Evolutionary conservation across 1,139 yeast genomes (phyloP).

Genomic region (Suhomyces kunorum): DNA sequence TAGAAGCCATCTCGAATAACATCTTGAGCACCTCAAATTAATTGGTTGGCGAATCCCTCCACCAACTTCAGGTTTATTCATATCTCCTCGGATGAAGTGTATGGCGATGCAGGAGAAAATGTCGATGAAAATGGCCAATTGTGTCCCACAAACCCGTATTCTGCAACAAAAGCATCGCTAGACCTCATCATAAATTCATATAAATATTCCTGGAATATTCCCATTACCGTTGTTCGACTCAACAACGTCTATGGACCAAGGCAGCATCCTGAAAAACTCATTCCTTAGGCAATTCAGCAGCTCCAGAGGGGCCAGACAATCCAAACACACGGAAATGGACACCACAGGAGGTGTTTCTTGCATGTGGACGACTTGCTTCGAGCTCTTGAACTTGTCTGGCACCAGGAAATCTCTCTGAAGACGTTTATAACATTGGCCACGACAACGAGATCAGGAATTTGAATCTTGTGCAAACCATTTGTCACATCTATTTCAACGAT

Average conservation of each 20-base stretch:
- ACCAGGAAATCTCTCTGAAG: conserved; percentile 24
- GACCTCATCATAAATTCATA: conserved; percentile 55
- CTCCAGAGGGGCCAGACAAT: conserved; percentile 26
- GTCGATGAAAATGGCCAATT: conserved; percentile 42
- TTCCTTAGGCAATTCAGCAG: conserved; percentile 36
- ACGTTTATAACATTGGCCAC: conserved; percentile 53
- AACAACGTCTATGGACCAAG: conserved; percentile 60
- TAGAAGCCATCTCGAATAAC: conserved; percentile 50
- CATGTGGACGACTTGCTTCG: conserved; percentile 50
- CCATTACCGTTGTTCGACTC: conserved; percentile 47
- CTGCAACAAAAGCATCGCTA: conserved; percentile 60
- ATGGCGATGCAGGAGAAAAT: conserved; percentile 39
- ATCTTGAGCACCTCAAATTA: conserved; percentile 52
- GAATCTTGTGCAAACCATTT: conserved; percentile 30
- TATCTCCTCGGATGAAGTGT: conserved; percentile 64
- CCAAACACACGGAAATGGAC: conserved; percentile 52
- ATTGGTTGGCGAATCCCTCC: conserved; percentile 27
- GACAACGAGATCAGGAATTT: conserved; percentile 45
- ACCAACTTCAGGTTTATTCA: conserved; percentile 39
- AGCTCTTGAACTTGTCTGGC: conserved; percentile 43
- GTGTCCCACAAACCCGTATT: conserved; percentile 59
- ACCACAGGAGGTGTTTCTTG: conserved; percentile 46
- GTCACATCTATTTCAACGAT: conserved; percentile 16
- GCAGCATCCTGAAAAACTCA: conserved; percentile 59
- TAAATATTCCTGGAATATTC: conserved; percentile 44